phyloP scores from a whole-genome alignment of 2,329 filamentous ascomycete species.

The Diatrype stigma region DNA sequence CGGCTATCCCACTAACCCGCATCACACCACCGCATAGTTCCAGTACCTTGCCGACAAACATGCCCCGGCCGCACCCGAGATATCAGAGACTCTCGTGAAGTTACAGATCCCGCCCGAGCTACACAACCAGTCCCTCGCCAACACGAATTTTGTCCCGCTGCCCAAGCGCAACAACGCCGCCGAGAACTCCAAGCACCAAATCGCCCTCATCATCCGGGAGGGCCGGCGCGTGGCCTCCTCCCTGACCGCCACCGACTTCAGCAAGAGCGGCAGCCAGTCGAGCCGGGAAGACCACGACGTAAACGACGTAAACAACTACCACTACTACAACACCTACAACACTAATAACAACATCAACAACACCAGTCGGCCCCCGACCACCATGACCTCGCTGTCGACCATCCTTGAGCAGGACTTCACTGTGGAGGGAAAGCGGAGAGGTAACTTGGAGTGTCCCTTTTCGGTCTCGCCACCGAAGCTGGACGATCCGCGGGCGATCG shows the following conservation, averaged over 20 bases:
- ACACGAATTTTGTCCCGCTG: slow-evolving; percentile 49
- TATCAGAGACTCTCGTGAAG: slow-evolving; percentile 62
- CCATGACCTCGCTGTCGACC: slow-evolving; percentile 56
- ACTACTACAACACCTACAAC: no score
- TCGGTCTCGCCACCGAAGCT: slow-evolving; percentile 43
- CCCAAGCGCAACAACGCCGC: slow-evolving; percentile 39
- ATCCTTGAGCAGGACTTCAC: slow-evolving; percentile 88
- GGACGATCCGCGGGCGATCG: slow-evolving; percentile 34
- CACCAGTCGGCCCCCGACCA: slow-evolving; percentile 40
- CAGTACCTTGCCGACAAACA: slow-evolving; percentile 65
- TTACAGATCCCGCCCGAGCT: slow-evolving; percentile 59
- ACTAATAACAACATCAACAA: no score
- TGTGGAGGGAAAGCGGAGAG: slow-evolving; percentile 71
- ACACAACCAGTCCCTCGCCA: slow-evolving; percentile 42
- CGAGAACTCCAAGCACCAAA: slow-evolving; percentile 49
- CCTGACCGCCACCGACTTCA: slow-evolving; percentile 43
- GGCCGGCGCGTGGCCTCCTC: slow-evolving; percentile 54
- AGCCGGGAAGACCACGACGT: slow-evolving; percentile 43
- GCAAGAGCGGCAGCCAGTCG: slow-evolving; percentile 47
- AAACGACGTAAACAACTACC: no score
- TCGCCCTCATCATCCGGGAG: slow-evolving; percentile 61
- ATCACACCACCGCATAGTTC: slow-evolving; percentile 48
- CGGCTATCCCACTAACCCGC: no score
- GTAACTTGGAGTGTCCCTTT: slow-evolving; percentile 79
- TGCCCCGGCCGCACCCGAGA: slow-evolving; percentile 60